Base-by-base conservation (phyloP, 78 protist species). In the Chrysochromulina tobinii region DNA sequence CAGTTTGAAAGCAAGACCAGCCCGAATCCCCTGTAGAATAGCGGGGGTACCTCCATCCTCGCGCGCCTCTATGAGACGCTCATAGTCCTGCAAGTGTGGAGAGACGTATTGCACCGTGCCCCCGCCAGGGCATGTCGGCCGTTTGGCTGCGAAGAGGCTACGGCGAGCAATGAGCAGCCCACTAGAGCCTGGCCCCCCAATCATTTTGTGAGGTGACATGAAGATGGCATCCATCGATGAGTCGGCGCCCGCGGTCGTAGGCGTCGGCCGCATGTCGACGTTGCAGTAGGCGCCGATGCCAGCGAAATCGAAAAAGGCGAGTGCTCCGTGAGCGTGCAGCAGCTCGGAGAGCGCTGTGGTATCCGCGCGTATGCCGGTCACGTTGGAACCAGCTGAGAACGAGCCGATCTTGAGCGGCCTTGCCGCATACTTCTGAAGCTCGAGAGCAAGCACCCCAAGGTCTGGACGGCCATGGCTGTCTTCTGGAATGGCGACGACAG, bases 121-220 rank as follows among this genome's bases (percentile, higher is more conserved):
- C 11, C 77, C 77, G 53, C 77, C 77, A 11, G 50, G 53, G 23
- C 6, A 3, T 1, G 77, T 6, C 51, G 77, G 77, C 53, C 73
- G 7, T 50, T 20, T 88, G 61, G 88, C 93, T 27, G 20, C 23
- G 57, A 94, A 59, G 23, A 97, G 59, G 23, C 38, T 15, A 48
- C 88, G 51, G 14, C 92, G 93, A 14, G 90, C 88, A 1, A 96
- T 48, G 25, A 97, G 92, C 1, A 97, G 50, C 23, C 98, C 97
- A 0, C 97, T 94, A 23, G 96, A 92, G 21, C 93, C 91, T 14
- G 96, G 97, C 14, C 98, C 98, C 38, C 98, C 98, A 8, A 94
- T 23, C 58, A 97, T 81, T 90, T 97, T 97, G 91, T 97, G 98
- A 0, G 97, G 88, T n/a, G 96, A 90, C 50, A 96, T 27, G 27